Evolutionary conservation across 805 yeast genomes (phyloP).

Genomic region (Schwanniomyces polymorphus): DNA sequence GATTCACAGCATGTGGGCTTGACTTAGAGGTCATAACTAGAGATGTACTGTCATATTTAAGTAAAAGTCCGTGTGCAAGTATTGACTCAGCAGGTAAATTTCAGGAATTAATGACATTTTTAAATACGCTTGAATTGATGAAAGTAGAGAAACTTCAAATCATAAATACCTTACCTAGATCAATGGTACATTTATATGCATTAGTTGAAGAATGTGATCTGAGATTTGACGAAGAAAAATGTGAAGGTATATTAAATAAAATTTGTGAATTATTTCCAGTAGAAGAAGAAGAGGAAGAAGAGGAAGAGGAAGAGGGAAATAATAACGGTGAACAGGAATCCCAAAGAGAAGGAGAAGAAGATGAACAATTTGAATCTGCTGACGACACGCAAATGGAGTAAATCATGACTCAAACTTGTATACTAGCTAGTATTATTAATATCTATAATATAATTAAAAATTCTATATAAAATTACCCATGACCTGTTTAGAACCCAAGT

Average conservation of each 20-base stretch:
- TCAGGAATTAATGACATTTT: constrained; percentile 40
- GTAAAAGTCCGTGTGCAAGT: constrained; percentile 21
- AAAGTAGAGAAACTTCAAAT: constrained; percentile 85
- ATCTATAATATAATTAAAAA: neutral
- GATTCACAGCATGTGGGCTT: constrained; percentile 41
- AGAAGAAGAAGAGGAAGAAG: constrained; percentile 27
- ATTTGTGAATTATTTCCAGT: constrained; percentile 56
- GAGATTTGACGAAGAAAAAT: constrained; percentile 69
- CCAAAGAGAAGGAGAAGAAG: constrained; percentile 16
- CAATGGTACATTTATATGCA: constrained; percentile 75
- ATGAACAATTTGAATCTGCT: constrained; percentile 11
- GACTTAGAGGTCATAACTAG: constrained; percentile 50
- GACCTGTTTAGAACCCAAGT: constrained; percentile 12
- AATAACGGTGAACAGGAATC: constrained; percentile 23
- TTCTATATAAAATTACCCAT: constrained; percentile 23
- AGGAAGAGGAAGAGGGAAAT: constrained; percentile 23
- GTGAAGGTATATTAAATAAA: constrained; percentile 57
- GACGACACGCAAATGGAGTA: constrained; percentile 2
- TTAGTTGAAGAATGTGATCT: constrained; percentile 91
- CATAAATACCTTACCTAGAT: constrained; percentile 75
- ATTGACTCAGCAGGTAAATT: constrained; percentile 23
- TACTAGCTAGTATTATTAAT: neutral
- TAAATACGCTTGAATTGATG: constrained; percentile 59
- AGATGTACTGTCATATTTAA: constrained; percentile 45
- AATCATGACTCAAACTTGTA: neutral